Evolutionary conservation across 2,329 filamentous ascomycete genomes (phyloP).

Genomic region (Simplicillium aogashimaense): DNA sequence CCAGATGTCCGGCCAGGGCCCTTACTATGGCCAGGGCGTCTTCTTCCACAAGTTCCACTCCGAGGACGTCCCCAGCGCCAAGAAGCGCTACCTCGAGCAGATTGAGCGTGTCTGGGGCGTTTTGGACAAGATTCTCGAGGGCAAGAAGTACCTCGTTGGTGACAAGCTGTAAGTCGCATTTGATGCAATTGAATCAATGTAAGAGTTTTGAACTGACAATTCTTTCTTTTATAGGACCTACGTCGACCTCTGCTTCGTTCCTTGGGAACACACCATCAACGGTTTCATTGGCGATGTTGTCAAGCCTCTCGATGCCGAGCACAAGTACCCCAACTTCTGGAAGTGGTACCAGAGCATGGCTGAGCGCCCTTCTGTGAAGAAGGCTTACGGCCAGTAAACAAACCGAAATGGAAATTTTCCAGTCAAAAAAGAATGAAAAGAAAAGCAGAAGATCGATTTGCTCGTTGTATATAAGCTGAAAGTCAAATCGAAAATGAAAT

Average conservation of each 20-base stretch:
- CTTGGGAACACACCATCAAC: conserved; percentile 15
- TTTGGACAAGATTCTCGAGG: conserved; percentile 20
- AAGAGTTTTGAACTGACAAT: not conserved
- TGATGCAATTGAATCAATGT: not conserved
- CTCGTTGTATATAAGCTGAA: too few species aligned
- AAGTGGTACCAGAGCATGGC: conserved; percentile 23
- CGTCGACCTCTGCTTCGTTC: conserved; percentile 21
- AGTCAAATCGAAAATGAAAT: too few species aligned
- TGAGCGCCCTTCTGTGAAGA: conserved; percentile 19
- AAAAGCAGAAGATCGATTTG: too few species aligned
- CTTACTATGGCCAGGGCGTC: conserved; percentile 23
- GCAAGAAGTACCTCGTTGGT: conserved; percentile 23
- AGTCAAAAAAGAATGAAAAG: not conserved
- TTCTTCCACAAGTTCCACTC: conserved; percentile 20
- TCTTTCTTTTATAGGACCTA: conserved; percentile 16
- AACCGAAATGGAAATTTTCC: not conserved
- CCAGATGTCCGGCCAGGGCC: conserved; percentile 28
- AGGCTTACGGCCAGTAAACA: conserved; percentile 12
- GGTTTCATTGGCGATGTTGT: conserved; percentile 9
- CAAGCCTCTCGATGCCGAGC: conserved; percentile 16
- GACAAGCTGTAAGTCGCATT: conserved; percentile 22
- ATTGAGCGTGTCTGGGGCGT: conserved; percentile 11
- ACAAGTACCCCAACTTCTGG: conserved; percentile 22
- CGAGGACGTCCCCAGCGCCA: conserved; percentile 17
- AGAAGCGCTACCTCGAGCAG: conserved; percentile 20